phyloP scores from a whole-genome alignment of 768 basidiomycete genomes.

The Suillus variegatus region DNA sequence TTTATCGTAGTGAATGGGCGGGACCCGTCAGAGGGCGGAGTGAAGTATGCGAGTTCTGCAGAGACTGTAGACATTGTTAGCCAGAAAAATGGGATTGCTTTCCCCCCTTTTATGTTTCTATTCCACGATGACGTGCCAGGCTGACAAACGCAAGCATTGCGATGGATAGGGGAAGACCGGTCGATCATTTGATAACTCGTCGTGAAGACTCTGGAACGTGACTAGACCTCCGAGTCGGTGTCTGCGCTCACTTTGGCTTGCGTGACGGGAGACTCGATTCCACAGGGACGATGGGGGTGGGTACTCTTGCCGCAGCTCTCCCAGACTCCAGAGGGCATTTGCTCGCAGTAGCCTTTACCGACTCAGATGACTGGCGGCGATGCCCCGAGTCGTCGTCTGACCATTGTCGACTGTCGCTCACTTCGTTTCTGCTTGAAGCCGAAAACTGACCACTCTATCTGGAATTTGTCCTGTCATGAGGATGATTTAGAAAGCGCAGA shows the following conservation, averaged over 20 bases:
- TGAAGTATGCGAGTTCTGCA: conserved; percentile 39
- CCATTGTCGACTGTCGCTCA: background rate
- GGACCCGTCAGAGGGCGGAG: conserved; percentile 40
- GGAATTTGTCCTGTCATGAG: too few relatives aligned
- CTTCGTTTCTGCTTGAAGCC: background rate
- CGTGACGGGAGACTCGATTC: background rate
- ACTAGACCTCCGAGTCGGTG: background rate
- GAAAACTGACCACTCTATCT: background rate
- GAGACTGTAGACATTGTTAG: conserved; percentile 9
- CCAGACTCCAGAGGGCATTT: background rate
- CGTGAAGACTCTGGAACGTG: background rate
- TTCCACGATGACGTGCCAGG: background rate
- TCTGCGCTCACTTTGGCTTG: background rate
- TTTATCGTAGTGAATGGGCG: conserved; percentile 42
- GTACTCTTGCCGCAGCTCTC: background rate
- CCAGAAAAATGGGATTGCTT: background rate
- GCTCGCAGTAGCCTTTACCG: background rate
- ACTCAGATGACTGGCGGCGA: background rate
- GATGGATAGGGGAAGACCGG: background rate
- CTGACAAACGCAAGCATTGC: background rate
- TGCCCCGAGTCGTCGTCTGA: background rate
- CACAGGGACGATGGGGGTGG: background rate
- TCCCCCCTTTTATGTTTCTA: background rate
- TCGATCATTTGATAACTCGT: background rate
- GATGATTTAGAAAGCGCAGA: too few relatives aligned